phyloP scores from a whole-genome alignment of 345 rosid species.

The Gossypium turneri region DNA sequence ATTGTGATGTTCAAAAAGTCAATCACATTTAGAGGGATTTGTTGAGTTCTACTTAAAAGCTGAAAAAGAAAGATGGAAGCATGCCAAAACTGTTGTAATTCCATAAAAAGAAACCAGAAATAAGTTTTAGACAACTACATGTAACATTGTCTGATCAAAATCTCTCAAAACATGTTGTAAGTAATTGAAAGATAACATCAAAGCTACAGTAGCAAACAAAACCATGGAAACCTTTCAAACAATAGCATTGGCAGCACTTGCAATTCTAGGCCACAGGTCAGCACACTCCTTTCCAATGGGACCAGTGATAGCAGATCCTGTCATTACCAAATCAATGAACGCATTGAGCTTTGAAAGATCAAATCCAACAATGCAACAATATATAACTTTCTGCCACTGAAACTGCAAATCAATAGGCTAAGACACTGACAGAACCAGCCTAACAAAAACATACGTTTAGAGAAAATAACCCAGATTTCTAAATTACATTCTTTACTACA shows the following conservation, averaged over 20 bases:
- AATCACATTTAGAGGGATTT: not conserved
- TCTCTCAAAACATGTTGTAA: not conserved
- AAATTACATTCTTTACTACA: not conserved
- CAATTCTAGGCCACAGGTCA: conserved; percentile 81
- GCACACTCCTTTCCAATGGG: conserved; percentile 70
- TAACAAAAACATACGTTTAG: not conserved
- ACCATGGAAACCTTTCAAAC: conserved; percentile 23
- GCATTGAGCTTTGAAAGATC: not conserved
- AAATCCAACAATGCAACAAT: not conserved
- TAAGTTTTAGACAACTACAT: not conserved
- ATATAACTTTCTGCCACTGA: not conserved
- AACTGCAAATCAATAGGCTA: not conserved
- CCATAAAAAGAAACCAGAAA: not conserved
- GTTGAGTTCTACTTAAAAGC: not conserved
- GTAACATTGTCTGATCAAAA: not conserved
- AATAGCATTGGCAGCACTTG: conserved; percentile 75
- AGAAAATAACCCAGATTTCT: not conserved
- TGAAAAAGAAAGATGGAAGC: not conserved
- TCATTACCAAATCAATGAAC: conserved; percentile 1
- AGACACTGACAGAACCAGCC: not conserved
- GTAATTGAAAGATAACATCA: not conserved
- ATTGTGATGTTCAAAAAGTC: not conserved
- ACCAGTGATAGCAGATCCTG: conserved; percentile 60
- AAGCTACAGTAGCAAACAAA: not conserved
- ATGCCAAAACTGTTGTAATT: not conserved